phyloP scores from a whole-genome alignment of 2,329 filamentous ascomycete genomes.

The Coniochaeta prunicola region DNA sequence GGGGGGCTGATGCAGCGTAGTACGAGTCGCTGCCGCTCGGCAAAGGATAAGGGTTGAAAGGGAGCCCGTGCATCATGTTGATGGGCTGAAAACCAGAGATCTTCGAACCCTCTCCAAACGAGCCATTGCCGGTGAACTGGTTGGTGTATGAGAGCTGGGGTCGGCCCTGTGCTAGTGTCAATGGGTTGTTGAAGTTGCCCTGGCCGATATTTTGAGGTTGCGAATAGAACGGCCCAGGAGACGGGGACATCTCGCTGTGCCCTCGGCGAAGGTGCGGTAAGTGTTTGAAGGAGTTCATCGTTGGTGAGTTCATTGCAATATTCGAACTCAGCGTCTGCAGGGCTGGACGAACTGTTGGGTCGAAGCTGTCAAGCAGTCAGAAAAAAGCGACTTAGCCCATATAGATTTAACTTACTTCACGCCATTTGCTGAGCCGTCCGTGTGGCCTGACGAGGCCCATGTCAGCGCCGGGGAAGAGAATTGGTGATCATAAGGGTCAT shows the following conservation, averaged over 20 bases:
- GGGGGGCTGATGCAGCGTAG: not conserved
- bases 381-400: not conserved
- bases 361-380: constrained; percentile 12
- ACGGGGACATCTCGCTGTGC: not conserved
- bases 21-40: not conserved
- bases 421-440: constrained; percentile 10
- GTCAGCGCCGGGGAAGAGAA: not conserved
- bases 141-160: not conserved
- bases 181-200: not conserved
- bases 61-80: not conserved
- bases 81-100: not conserved
- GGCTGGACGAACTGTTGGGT: constrained; percentile 12
- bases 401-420: constrained; percentile 9
- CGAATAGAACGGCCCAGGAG: not conserved
- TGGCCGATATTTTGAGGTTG: not conserved
- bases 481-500: not conserved
- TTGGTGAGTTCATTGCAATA: constrained; percentile 1
- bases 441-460: constrained; percentile 5
- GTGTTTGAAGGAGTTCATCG: not conserved
- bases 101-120: not conserved
- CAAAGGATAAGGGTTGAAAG: not conserved
- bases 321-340: constrained; percentile 13
- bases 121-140: not conserved
- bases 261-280: not conserved
- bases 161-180: not conserved